Percentiles rank a stretch among this genome's conserved stretches.
These are phyloP conservation scores for Fusarium nanum DNA, from an alignment of 2,329 filamentous ascomycete genomes.

Conservation along the genomic window DNA sequence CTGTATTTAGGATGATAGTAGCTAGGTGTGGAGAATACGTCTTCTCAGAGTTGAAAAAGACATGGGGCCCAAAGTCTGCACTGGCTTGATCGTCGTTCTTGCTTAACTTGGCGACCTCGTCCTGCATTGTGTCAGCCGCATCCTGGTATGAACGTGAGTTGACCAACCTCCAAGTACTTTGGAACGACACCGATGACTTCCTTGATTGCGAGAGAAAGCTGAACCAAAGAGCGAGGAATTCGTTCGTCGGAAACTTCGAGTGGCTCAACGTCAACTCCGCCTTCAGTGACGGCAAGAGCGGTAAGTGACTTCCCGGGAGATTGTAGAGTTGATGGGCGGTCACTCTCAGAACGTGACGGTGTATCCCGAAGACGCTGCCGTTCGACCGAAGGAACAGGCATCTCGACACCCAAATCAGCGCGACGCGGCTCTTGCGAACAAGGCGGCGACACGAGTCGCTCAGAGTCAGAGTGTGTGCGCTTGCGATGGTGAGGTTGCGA, in stretches of 20 bases:
- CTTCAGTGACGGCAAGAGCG: not conserved
- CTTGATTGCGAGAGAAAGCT: no score
- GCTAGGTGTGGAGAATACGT: no score
- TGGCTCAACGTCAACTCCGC: not conserved
- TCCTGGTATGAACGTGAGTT: not conserved
- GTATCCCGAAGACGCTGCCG: no score
- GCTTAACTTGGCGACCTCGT: not conserved
- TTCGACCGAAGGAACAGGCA: not conserved
- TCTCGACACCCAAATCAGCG: not conserved
- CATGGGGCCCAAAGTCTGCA: no score
- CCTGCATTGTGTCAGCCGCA: not conserved
- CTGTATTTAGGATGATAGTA: not conserved
- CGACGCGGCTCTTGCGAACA: not conserved
- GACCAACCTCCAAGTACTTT: not conserved
- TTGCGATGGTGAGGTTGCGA: not conserved
- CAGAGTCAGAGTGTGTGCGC: not conserved
- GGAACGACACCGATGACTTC: not conserved
- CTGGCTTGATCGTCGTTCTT: rapidly evolving
- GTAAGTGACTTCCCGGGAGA: not conserved
- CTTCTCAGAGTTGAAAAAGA: no score
- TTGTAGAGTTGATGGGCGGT: not conserved
- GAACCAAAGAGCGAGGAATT: not conserved
- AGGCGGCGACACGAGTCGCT: not conserved
- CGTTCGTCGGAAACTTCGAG: rapidly evolving
- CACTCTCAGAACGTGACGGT: not conserved